Conservation (phyloP, 345 rosid genomes). For the Ricinus communis region DNA sequence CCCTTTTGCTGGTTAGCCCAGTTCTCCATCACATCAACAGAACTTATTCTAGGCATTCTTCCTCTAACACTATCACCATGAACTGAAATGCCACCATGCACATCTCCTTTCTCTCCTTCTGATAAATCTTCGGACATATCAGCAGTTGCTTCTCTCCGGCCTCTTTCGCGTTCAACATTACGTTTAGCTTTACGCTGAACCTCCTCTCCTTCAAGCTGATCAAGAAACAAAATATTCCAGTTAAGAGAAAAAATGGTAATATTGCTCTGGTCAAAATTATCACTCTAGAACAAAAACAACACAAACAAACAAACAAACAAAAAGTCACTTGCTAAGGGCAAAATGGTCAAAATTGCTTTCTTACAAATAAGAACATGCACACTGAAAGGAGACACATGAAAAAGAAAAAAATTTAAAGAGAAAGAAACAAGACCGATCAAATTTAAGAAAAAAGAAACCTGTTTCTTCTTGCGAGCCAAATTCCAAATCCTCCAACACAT, state of each 20-base stretch:
- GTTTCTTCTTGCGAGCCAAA: conserved; percentile 97
- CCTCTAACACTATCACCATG: conserved; percentile 48
- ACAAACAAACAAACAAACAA: not conserved
- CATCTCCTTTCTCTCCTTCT: conserved; percentile 79
- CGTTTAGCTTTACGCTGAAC: conserved; percentile 66
- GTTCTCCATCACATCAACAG: conserved; percentile 73
- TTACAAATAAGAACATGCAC: not conserved
- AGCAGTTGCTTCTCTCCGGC: conserved; percentile 76
- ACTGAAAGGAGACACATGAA: not conserved
- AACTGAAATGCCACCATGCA: conserved; percentile 45
- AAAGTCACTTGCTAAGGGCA: not conserved
- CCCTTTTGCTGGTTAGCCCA: conserved; percentile 74
- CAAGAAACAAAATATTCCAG: conserved; percentile 16
- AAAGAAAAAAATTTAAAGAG: not conserved
- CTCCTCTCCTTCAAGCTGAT: conserved; percentile 66
- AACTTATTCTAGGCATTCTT: conserved; percentile 59
- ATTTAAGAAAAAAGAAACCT: conserved; percentile 37
- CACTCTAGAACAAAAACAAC: too few relatives aligned
- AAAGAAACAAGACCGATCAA: not conserved
- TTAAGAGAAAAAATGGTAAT: not conserved
- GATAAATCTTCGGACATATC: conserved; percentile 90
- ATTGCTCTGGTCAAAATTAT: not conserved
- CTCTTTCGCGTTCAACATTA: conserved; percentile 70
- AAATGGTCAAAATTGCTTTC: not conserved
- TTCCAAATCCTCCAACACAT: conserved; percentile 99